Evolutionary conservation across 176 grass and related monocot genomes (phyloP), one percentile per base, ranked within the genome.

Genomic region (Zizania latifolia): DNA sequence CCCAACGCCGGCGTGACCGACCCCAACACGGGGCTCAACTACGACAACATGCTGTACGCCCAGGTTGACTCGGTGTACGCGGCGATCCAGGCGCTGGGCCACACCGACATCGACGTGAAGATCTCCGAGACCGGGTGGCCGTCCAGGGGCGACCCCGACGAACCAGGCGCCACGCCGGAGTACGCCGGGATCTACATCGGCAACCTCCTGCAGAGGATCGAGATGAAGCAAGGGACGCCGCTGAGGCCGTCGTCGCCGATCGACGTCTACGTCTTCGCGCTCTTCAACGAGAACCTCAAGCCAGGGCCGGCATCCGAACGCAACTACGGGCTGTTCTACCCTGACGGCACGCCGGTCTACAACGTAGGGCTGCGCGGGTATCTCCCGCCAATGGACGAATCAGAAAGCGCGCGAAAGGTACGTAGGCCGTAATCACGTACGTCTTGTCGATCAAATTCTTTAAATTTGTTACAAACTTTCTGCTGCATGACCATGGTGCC

Each of bases 101-200:
- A 89, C 78, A 16, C 81, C 5, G 90, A 91, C 45, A 45, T 97
- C 28, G 94, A 92, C 17, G 81, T 93, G 21, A 93, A 84, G 86
- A 81, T 97, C 77, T 97, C 94, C 38, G 94, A 97, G 87, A 97
- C 94, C 1, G 94, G 94, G 38, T 97, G 94, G 94, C 94, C 94
- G 46, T 97, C 94, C 1, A 85, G 70, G 41, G 94, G 94, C 0
- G 94, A 93, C 65, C 61, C 68, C 1, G 94, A 93, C 43, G 94
- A 97, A 82, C 53, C 30, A 0, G 94, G 94, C 28, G 94, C 94
- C 6, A 97, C 89, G 61, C 86, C 86, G 5, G 71, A 93, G 71
- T 69, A 97, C 78, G 94, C 94, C 14, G 86, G 86, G 12, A 91
- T 62, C 1, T 97, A 97, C 27, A 86, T 91, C 53, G 83, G 88